Conservation (phyloP, 371 early-diverging fungal species). For the Syncephalastrum sp. region DNA sequence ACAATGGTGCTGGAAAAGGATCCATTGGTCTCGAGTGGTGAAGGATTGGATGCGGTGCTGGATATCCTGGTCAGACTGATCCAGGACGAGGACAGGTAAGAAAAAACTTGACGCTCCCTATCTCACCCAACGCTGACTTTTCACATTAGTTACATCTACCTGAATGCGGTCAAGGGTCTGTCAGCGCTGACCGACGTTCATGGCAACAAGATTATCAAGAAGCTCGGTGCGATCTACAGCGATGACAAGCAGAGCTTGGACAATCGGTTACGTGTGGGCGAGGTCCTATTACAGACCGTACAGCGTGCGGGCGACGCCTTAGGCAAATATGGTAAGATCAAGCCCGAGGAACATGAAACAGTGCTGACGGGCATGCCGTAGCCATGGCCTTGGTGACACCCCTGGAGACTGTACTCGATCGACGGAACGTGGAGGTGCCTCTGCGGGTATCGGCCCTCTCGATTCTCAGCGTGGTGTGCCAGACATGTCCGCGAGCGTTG, state of each 20-base stretch:
- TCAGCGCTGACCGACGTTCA: conserved; percentile 79
- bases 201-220: conserved; percentile 65
- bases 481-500: conserved; percentile 72
- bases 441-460: conserved; percentile 67
- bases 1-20: conserved; percentile 72
- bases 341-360: not conserved
- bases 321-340: conserved; percentile 65
- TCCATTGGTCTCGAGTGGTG: conserved; percentile 46
- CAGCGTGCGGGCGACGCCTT: conserved; percentile 78
- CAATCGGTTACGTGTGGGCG: conserved; percentile 81
- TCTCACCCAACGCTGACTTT: not conserved
- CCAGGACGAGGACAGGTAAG: conserved; percentile 74
- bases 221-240: conserved; percentile 66
- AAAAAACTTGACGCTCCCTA: not conserved
- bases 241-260: conserved; percentile 60
- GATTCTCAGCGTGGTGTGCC: conserved; percentile 71
- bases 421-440: conserved; percentile 35
- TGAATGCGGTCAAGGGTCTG: conserved; percentile 87
- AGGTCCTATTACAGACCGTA: conserved; percentile 84
- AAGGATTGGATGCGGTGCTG: conserved; percentile 62
- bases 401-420: conserved; percentile 62
- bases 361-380: conserved; percentile 11
- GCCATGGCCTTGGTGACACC: conserved; percentile 64
- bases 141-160: conserved; percentile 71
- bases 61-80: conserved; percentile 76